Conservation (phyloP, 345 rosid species). For the Citrus hindsii region DNA sequence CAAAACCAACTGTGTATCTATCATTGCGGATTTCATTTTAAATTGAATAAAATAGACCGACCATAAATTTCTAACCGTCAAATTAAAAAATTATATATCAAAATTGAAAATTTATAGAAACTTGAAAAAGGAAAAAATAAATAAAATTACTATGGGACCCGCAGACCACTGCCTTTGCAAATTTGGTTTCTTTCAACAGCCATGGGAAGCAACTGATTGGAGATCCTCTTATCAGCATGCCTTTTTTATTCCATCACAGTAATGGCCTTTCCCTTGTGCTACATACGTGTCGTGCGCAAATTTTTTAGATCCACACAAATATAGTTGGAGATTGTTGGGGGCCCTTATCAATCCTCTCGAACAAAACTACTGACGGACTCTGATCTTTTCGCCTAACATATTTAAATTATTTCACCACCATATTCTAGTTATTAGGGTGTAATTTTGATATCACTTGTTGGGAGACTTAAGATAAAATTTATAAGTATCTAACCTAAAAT, state of each 20-base stretch:
- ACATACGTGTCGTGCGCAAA: too few relatives aligned
- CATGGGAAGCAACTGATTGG: background rate
- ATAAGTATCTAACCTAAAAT: accelerated
- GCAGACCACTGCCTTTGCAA: background rate
- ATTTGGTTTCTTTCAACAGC: background rate
- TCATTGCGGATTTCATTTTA: background rate
- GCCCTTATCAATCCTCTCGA: too few relatives aligned
- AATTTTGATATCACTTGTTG: accelerated
- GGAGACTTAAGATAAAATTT: too few relatives aligned
- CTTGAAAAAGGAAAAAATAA: background rate
- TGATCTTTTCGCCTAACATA: accelerated
- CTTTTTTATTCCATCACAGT: background rate
- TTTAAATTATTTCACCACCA: accelerated
- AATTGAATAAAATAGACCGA: background rate
- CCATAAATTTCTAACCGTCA: background rate
- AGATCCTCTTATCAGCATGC: background rate
- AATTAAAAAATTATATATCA: background rate
- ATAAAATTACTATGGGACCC: background rate
- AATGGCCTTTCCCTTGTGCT: background rate
- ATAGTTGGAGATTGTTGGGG: too few relatives aligned
- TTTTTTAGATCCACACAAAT: too few relatives aligned
- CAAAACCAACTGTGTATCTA: too few relatives aligned
- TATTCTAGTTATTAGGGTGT: accelerated
- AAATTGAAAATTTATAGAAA: background rate
- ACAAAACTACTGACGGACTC: accelerated